Conservation (phyloP, 495 filamentous ascomycete species). For the Penicillium fimorum region DNA sequence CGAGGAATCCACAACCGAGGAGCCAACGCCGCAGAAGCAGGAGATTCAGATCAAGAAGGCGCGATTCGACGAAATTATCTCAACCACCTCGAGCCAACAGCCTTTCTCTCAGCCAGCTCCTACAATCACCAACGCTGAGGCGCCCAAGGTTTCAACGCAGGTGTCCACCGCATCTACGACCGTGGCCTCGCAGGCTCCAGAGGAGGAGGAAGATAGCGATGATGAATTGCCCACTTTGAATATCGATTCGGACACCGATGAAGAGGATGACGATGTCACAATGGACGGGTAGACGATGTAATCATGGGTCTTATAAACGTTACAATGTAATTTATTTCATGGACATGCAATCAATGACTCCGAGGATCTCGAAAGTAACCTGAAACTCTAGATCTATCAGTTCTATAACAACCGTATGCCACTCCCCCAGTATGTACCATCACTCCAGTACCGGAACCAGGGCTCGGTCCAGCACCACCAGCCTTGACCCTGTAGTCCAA, state of each 20-base stretch:
- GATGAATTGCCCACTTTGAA: conserved; percentile 51
- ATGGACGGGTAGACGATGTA: conserved; percentile 30
- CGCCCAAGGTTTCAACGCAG: conserved; percentile 14
- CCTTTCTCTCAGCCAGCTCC: conserved; percentile 13
- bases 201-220: conserved; percentile 42
- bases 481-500: conserved; percentile 46
- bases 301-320: not conserved
- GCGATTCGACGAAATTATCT: conserved; percentile 28
- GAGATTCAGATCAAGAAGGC: conserved; percentile 33
- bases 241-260: conserved; percentile 48
- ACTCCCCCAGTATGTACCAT: conserved; percentile 62
- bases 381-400: conserved; percentile 9
- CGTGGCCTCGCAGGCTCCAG: conserved; percentile 11
- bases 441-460: conserved; percentile 51
- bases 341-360: conserved; percentile 2
- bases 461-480: conserved; percentile 57
- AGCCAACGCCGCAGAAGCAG: conserved; percentile 11
- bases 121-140: conserved; percentile 14
- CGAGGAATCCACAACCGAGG: conserved; percentile 25
- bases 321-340: not conserved
- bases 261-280: conserved; percentile 38
- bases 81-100: conserved; percentile 9
- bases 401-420: conserved; percentile 44
- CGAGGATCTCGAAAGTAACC: not conserved
- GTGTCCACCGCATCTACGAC: conserved; percentile 9